Evolutionary conservation across 2,329 filamentous ascomycete genomes (phyloP).

Genomic region (Neonectria magnoliae): DNA sequence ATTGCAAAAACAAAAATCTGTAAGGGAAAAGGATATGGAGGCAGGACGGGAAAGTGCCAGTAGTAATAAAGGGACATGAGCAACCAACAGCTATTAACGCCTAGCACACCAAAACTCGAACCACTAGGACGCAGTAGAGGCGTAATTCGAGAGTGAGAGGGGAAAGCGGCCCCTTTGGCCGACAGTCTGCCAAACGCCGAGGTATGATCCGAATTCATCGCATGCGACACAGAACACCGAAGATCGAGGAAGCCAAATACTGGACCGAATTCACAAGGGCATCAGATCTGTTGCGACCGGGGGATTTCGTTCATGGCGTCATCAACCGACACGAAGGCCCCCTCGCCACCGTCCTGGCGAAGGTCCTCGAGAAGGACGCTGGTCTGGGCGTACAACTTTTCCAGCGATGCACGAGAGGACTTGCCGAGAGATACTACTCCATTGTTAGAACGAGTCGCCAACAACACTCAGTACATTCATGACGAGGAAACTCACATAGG

Average conservation of each 20-base stretch:
- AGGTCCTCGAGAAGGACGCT: conserved; percentile 86
- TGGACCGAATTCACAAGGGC: neutral
- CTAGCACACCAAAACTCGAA: neutral
- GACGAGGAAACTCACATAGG: conserved; percentile 69
- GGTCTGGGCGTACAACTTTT: conserved; percentile 87
- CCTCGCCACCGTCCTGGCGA: conserved; percentile 80
- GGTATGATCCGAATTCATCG: conserved; percentile 31
- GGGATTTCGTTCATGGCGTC: conserved; percentile 60
- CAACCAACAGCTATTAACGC: conserved; percentile 4
- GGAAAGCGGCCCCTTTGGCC: neutral
- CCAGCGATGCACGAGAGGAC: conserved; percentile 85
- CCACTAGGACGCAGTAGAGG: neutral
- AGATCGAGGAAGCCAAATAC: conserved; percentile 13
- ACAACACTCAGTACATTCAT: neutral
- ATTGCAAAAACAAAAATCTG: neutral
- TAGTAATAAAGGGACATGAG: neutral
- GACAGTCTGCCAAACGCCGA: conserved; percentile 36
- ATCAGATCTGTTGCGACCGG: conserved; percentile 48
- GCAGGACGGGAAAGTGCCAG: neutral
- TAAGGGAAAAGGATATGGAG: neutral
- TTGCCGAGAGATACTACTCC: conserved; percentile 84
- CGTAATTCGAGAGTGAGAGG: conserved; percentile 5
- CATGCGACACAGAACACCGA: conserved; percentile 28
- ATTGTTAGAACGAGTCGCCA: conserved; percentile 29
- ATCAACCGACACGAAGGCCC: conserved; percentile 78